Base-by-base conservation (phyloP, 441 rosid genomes). In the Croton setiger region DNA sequence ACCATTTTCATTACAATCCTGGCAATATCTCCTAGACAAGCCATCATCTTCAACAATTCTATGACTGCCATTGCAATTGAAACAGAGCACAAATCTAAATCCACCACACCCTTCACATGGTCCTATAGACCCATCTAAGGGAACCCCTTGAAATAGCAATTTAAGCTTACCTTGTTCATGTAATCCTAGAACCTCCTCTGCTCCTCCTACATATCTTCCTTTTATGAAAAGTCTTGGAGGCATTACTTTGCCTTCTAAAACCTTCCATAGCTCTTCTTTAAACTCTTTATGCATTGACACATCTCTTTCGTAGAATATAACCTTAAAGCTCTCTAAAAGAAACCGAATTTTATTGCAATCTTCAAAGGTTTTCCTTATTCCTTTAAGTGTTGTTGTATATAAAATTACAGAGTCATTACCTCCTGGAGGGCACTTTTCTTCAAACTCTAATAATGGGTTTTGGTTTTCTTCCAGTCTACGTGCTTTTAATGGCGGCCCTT, bases 1-100 rank as follows among this genome's bases (percentile, higher is more conserved):
- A n/a, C 99, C 99, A 80, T 92, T 92, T 80, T 94, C 96, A 52
- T 94, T 94, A 75, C 98, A 94, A 2, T 77, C 82, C n/a, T 44
- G 70, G 78, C 99, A 27, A 27, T 27, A 94, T 79, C 75, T 80
- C 9, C 71, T 80, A 64, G 74, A 80, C 51, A 27, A 66, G 15
- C 75, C 84, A 57, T 83, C 73, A 31, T 75, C 78, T 11, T 36
- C 49, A 67, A 74, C 37, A 57, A 87, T 74, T 70, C 75, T 88
- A 37, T 86, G 77, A 75, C 99, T 87, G 17, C 99, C 99, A 74
- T 76, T 71, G 78, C 99, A 94, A 33, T 62, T 76, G 59, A 74
- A 73, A 78, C 99, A 95, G 21, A 90, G 75, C 85, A 88, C 72
- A 75, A 95, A 95, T 72, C 86, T 1, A 67, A 88, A 59, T 14